Base-by-base conservation (phyloP, 2,329 filamentous ascomycete genomes). In the Talaromyces verruculosus region DNA sequence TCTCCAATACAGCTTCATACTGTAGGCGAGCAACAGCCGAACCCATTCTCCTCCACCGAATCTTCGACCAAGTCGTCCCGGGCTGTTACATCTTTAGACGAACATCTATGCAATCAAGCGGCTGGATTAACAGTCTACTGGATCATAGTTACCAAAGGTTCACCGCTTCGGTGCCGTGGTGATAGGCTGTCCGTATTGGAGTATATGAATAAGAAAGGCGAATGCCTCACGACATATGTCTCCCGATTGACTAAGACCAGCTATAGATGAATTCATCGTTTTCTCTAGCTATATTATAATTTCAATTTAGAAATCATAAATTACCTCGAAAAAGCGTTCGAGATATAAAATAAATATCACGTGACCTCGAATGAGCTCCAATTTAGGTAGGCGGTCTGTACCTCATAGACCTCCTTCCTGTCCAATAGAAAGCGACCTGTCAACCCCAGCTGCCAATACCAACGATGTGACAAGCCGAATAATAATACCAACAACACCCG, bases 351-450 rank as follows among this genome's bases (percentile, higher is more conserved):
- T 25, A 22, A 10, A 19, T 30, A 22, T 15, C 53, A 57, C 53
- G 53, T 57, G 53, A 57, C 19, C 10, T 19, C 10, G 19, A 37
- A 39, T 37, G 11, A 15, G 53, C 11, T 57, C 53, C 28, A n/a
- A 7, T 22, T 39, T 17, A 15, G 33, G 53, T 22, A 39, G 53
- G 53, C 53, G 33, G 53, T 57, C 53, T 57, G 53, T 37, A 33
- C 53, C 19, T 3, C 15, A 25, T 8, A 7, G 10, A 37, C 5
- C 13, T 19, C 3, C 53, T 39, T 39, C 11, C 28, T 57, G 53
- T 57, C 53, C 53, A 37, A 57, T 57, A 57, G 53, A 57, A 57
- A 57, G 33, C 33, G 53, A 57, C n/a, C 30, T 22, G 53, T 57
- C 53, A 17, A 57, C 11, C 10, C 53, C n/a, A 37, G 28, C 28